phyloP scores from a whole-genome alignment of 306 rosid species.

The Quercus cerris region DNA sequence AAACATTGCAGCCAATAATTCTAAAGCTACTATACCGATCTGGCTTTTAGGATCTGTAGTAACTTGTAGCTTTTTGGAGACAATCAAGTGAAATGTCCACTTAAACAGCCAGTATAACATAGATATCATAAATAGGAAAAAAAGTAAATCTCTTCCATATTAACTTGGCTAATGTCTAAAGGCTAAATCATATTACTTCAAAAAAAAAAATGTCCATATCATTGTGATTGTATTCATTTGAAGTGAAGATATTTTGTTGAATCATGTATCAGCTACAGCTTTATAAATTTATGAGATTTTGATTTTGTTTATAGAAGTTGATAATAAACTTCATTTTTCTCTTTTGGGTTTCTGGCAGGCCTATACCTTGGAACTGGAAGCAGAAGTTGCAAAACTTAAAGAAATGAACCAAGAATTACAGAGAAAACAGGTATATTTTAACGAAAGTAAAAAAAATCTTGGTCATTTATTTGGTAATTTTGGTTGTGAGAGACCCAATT shows the following conservation, averaged over 20 bases:
- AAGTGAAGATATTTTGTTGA: background rate
- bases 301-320: background rate
- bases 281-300: background rate
- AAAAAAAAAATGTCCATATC: too few relatives aligned
- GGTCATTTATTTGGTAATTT: background rate
- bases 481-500: slow-evolving; percentile 3
- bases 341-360: slow-evolving; percentile 55
- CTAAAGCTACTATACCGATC: too few relatives aligned
- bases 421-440: slow-evolving; percentile 58
- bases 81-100: too few relatives aligned
- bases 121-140: too few relatives aligned
- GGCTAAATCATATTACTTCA: background rate
- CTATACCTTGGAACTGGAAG: slow-evolving; percentile 86
- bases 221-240: background rate
- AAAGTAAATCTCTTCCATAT: too few relatives aligned
- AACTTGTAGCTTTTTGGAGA: too few relatives aligned
- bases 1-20: too few relatives aligned
- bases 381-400: slow-evolving; percentile 76
- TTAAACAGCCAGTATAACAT: too few relatives aligned
- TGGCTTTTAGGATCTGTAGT: too few relatives aligned
- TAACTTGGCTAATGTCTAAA: background rate
- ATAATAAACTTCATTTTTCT: background rate
- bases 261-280: background rate
- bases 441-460: background rate
- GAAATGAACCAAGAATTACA: slow-evolving; percentile 69